Evolutionary conservation across 768 basidiomycete genomes (phyloP).

Genomic region (Clitopilus hobsonii): DNA sequence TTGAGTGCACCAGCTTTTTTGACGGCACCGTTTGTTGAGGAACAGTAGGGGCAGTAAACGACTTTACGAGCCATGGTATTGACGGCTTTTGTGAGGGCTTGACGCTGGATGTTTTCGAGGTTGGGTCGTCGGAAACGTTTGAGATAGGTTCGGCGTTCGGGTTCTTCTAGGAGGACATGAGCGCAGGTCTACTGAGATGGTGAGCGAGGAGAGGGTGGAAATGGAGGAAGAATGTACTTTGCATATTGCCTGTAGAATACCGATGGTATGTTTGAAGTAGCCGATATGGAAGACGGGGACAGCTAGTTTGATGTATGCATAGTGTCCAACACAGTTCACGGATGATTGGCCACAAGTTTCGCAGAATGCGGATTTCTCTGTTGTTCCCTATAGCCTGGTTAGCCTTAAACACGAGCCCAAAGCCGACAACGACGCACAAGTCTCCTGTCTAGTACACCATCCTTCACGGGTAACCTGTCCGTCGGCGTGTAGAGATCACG

Average conservation of each 20-base stretch:
- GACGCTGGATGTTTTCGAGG: slow-evolving; percentile 90
- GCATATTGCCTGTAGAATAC: slow-evolving; percentile 93
- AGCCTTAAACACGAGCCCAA: background rate
- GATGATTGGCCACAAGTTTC: slow-evolving; percentile 92
- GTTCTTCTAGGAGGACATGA: slow-evolving; percentile 82
- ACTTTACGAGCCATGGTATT: slow-evolving; percentile 86
- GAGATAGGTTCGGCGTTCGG: slow-evolving; percentile 78
- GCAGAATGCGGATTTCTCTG: slow-evolving; percentile 88
- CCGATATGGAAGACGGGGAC: slow-evolving; percentile 98
- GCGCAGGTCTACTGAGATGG: slow-evolving; percentile 69
- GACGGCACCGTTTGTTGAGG: slow-evolving; percentile 89
- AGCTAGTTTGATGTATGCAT: slow-evolving; percentile 95
- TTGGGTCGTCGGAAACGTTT: slow-evolving; percentile 87
- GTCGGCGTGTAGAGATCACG: slow-evolving; percentile 85
- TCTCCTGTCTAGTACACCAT: slow-evolving; percentile 91
- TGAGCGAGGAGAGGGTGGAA: background rate
- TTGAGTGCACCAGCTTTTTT: slow-evolving; percentile 94
- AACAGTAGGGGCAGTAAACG: slow-evolving; percentile 89
- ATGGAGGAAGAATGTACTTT: slow-evolving; percentile 52
- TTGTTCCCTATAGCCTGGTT: slow-evolving; percentile 66
- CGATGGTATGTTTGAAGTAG: slow-evolving; percentile 94
- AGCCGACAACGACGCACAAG: slow-evolving; percentile 48
- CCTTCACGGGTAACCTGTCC: slow-evolving; percentile 80
- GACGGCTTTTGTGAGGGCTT: slow-evolving; percentile 76
- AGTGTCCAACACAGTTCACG: slow-evolving; percentile 96